A percentile compares a stretch with the other conserved stretches of the same genome.
Conservation (phyloP, 176 grass and related monocot genomes). For the Phragmites australis region DNA sequence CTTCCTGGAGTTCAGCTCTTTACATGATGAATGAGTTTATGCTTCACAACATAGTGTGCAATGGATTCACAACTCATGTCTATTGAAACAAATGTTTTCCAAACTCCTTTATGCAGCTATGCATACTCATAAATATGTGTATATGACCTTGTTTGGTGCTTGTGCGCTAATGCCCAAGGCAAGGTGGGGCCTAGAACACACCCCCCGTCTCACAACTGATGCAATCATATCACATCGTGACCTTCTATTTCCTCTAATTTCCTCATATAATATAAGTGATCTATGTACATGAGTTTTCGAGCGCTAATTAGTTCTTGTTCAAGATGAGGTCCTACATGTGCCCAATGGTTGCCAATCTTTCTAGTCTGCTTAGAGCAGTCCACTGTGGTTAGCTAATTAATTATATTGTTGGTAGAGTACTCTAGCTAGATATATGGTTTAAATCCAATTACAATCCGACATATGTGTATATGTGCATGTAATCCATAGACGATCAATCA, state of each 20-base stretch:
- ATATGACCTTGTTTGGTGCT: no score
- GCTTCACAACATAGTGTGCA: no score
- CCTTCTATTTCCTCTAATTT: not conserved
- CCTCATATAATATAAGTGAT: not conserved
- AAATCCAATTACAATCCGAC: no score
- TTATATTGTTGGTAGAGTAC: not conserved
- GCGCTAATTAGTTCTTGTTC: constrained; percentile 22
- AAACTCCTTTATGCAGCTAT: no score
- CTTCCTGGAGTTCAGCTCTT: no score
- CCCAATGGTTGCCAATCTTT: not conserved
- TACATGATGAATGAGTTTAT: no score
- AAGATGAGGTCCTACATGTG: not conserved
- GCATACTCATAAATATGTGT: no score
- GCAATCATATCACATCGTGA: not conserved
- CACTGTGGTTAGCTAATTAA: not conserved
- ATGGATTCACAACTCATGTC: no score
- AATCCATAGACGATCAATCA: no score
- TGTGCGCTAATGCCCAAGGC: no score
- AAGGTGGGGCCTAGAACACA: constrained; percentile 58
- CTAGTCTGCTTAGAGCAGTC: not conserved
- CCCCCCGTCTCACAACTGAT: constrained; percentile 74
- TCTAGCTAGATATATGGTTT: not conserved
- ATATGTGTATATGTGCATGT: no score
- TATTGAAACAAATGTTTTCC: no score
- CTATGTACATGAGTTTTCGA: constrained; percentile 28